Base-by-base conservation (phyloP, 352 stramenopile species). In the Pythium vanterpoolii region DNA sequence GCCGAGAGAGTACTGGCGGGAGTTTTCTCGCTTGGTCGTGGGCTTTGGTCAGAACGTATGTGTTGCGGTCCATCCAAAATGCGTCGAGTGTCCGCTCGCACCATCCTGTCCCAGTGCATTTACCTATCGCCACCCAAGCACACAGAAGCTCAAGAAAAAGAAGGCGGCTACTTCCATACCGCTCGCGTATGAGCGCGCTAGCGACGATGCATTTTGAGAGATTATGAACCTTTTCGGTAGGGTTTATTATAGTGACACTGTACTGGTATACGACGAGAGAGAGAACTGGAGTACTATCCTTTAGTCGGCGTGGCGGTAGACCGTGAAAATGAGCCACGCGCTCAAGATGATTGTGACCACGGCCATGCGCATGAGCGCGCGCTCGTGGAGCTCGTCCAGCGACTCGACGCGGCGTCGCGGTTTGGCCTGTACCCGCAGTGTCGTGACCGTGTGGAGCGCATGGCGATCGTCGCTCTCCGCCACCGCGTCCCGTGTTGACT, bases 41-140 rank as follows among this genome's bases (percentile, higher is more conserved):
- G 83, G 83, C n/a, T 90, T 93, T 59, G 80, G 83, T 13, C 83
- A 93, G 52, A 75, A 50, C 28, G 57, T 87, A 8, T 93, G 83
- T 58, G 72, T 71, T 0, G 77, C 83, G 1, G 70, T 74, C 23
- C 62, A 73, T 19, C 83, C 83, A 3, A 78, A 77, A 4, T 93
- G 83, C 19, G 73, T 59, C 3, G 60, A 69, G 5, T 93, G 83
- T 61, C 76, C 79, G 5, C 51, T 93, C 28, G 69, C 71, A 44
- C 33, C 62, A 11, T 53, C 62, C 10, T 93, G 83, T 66, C 83
- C 80, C 11, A 89, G 78, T 47, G 77, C 77, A 7, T 66, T 68
- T 44, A 39, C 62, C 19, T 69, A 60, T 31, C 27, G 30, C 18
- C 58, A 56, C 26, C 58, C 57, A 19, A 42, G n/a, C 38, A 61